Evolutionary conservation across 441 rosid genomes (phyloP), one percentile per base, ranked within the genome.

Genomic region (Pelargonium myrrhifolium): DNA sequence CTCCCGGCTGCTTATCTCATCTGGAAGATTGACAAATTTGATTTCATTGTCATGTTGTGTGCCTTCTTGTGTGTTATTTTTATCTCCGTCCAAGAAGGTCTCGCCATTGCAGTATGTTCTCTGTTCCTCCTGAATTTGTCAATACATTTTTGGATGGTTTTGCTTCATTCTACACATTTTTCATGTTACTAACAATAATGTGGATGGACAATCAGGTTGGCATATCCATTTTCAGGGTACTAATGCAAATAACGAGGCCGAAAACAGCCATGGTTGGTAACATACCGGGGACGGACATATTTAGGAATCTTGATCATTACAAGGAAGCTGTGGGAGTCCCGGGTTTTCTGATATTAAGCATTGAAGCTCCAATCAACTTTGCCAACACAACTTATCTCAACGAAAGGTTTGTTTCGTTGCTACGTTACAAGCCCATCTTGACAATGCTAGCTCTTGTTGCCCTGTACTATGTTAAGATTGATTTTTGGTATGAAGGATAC

Each of bases 1-100:
- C 86, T 84, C 74, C 86, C 72, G 64, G 86, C 89, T 0, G 97
- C 96, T 15, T 74, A 74, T 72, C 78, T 66, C 53, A 68, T 94
- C 49, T 94, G 96, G 96, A 94, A 92, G 78, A 89, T 94, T 4
- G 98, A 94, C 82, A 92, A 94, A 72, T 89, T 94, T 8, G 99
- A 94, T 76, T 94, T 89, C 82, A 26, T 92, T 65, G 87, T 94
- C 68, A 89, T 96, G 66, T 1, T 84, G 65, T 87, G 85, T 72
- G 85, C 99, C 73, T 94, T 94, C 81, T 82, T 94, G n/a, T 98
- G 99, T 0, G 98, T 94, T 43, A 92, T 92, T 68, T 87, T 89
- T 82, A 82, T 93, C 69, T 93, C 99, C 58, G 99, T 93, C 40
- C 96, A 93, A 15, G 71, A 85, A 40, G 99, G 99, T 18, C 93